phyloP scores from a whole-genome alignment of 306 rosid genomes.

The Corylus heterophylla region DNA sequence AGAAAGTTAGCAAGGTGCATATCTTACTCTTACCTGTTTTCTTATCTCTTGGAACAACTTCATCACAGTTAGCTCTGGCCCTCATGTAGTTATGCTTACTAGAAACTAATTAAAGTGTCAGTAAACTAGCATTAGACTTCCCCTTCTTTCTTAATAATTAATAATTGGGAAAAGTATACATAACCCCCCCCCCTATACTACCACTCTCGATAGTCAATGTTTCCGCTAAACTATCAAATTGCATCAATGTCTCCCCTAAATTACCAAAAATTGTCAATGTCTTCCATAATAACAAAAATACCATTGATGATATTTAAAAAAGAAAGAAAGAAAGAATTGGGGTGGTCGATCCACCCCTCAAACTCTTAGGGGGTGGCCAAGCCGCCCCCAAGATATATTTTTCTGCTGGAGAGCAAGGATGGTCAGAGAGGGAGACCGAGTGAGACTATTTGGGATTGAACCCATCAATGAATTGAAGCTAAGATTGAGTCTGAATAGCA shows the following conservation, averaged over 20 bases:
- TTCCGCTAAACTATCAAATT: too few relatives aligned
- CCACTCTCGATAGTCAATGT: too few relatives aligned
- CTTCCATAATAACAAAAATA: too few relatives aligned
- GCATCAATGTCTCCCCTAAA: too few relatives aligned
- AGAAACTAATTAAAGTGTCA: background rate
- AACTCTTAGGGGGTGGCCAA: too few relatives aligned
- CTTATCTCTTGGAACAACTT: background rate
- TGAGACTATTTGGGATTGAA: conserved; percentile 58
- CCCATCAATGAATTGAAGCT: conserved; percentile 85
- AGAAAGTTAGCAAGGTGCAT: conserved; percentile 24
- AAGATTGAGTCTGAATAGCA: conserved; percentile 65
- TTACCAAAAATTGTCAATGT: too few relatives aligned
- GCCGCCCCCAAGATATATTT: conserved; percentile 44
- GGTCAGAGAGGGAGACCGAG: conserved; percentile 48
- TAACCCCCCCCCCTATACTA: too few relatives aligned
- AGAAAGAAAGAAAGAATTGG: too few relatives aligned
- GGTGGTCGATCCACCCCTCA: too few relatives aligned
- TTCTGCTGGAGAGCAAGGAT: conserved; percentile 72
- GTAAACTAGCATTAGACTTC: background rate
- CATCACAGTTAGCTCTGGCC: background rate
- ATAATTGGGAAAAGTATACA: too few relatives aligned
- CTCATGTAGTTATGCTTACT: background rate
- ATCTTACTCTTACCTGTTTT: background rate
- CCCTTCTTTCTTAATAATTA: background rate
- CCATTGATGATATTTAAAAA: too few relatives aligned